A percentile compares a stretch with the other conserved stretches of the same genome.
These are phyloP conservation scores for Gentiana dahurica DNA, from an alignment of 257 asterid genomes.

Conservation along the genomic window DNA sequence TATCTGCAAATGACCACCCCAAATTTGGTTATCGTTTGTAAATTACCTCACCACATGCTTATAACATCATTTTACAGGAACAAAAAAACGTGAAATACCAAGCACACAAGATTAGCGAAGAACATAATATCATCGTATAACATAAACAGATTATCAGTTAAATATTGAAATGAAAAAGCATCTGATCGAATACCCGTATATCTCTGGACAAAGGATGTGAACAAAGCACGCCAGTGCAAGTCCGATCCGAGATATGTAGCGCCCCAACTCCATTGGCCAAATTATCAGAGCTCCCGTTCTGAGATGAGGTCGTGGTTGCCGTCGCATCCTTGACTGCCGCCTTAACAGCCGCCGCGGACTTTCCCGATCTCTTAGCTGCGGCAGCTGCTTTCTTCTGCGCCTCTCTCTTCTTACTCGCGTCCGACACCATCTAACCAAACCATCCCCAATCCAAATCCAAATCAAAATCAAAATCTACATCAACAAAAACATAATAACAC, in stretches of 20 bases:
- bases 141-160: too few relatives aligned
- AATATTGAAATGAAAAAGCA: background rate
- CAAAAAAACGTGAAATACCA: too few relatives aligned
- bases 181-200: slow-evolving; percentile 43
- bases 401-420: slow-evolving; percentile 95
- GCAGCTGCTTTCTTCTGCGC: slow-evolving; percentile 98
- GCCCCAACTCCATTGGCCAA: slow-evolving; percentile 49
- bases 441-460: background rate
- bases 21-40: background rate
- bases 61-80: too few relatives aligned
- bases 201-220: slow-evolving; percentile 93
- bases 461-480: background rate
- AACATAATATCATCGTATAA: too few relatives aligned
- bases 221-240: slow-evolving; percentile 92
- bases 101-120: too few relatives aligned
- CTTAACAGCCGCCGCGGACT: slow-evolving; percentile 15
- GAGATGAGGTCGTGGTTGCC: slow-evolving; percentile 1
- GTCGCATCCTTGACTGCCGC: slow-evolving; percentile 41
- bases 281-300: slow-evolving; percentile 36
- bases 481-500: background rate
- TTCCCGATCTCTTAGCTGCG: slow-evolving; percentile 39
- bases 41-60: too few relatives aligned
- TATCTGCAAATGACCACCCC: slow-evolving; percentile 35
- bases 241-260: slow-evolving; percentile 79
- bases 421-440: slow-evolving; percentile 76